Base-by-base conservation (phyloP, 495 filamentous ascomycete genomes). In the Massariosphaeria phaeospora region DNA sequence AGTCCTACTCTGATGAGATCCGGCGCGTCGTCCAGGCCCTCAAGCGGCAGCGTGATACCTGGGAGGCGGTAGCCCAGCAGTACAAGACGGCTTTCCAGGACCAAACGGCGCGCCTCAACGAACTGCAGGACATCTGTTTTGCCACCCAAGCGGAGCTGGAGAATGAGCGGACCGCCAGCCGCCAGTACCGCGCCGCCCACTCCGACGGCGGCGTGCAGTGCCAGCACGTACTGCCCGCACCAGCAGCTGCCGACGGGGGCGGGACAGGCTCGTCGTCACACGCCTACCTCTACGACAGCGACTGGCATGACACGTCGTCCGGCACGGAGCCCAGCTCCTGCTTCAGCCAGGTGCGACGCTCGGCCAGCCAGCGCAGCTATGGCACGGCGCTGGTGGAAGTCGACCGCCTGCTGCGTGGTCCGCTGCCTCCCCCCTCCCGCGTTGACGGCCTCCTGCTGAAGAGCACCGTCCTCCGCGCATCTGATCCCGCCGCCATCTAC, bases 91-190 rank as follows among this genome's bases (percentile, higher is more conserved):
- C 43, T 10, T 48, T 62, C 18, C 36, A 52, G 15, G 35, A 20
- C 7, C 45, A 38, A 21, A 39, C 23, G 6, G n/a, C 39, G 5
- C 52, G 41, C 15, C 41, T 55, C 4, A 21, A 43, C 7, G 51
- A 62, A 20, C 23, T 52, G 15, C 21, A 43, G 18, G 29, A 52
- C 13, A 33, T 57, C 6, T 34, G 45, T 17, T 18, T 62, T 24
- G 52, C 52, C 1, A 57, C 59, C 8, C 46, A 62, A 30, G 53
- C 53, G n/a, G 57, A 55, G 27, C 30, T 61, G 13, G 51, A 61
- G 27, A 55, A 61, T 27, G 27, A 55, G 45, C 8, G 41, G 29
- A 29, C 10, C 18, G 12, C 31, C 33, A 23, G 13, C 26, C 3
- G 13, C 25, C 18, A 25, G 9, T 2, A 24, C 9, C 31, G 3